These are phyloP conservation scores for Cutaneotrichosporon sp. DNA, from an alignment of 1,284 basidiomycete genomes.

Conservation along the genomic window DNA sequence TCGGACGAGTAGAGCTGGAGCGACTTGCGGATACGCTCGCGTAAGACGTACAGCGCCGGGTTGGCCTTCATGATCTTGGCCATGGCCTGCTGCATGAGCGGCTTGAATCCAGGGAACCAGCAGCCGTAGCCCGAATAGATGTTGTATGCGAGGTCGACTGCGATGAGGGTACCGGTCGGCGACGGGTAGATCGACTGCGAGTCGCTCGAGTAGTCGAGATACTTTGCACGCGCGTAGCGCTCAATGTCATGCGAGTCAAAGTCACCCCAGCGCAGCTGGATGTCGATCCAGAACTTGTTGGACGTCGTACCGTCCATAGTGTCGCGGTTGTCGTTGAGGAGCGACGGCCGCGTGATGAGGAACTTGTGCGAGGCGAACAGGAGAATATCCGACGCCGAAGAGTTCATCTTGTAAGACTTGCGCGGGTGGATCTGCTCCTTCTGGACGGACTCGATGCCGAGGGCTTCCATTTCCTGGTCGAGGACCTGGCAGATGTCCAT, in stretches of 20 bases:
- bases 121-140: constrained; percentile 99
- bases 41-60: constrained; percentile 94
- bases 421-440: constrained; percentile 70
- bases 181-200: constrained; percentile 98
- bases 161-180: constrained; percentile 96
- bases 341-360: constrained; percentile 95
- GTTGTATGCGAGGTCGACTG: constrained; percentile 96
- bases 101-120: constrained; percentile 99
- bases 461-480: constrained; percentile 95
- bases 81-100: constrained; percentile 97
- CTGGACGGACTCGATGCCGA: constrained; percentile 98
- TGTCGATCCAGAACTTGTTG: constrained; percentile 99
- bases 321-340: constrained; percentile 95
- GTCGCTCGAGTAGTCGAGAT: constrained; percentile 78
- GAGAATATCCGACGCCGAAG: constrained; percentile 86
- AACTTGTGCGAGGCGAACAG: constrained; percentile 98
- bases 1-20: constrained; percentile 98
- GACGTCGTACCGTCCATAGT: constrained; percentile 94
- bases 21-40: constrained; percentile 98
- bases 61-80: constrained; percentile 86
- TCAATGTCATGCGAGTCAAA: constrained; percentile 99
- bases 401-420: constrained; percentile 99
- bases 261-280: constrained; percentile 98
- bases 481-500: constrained; percentile 99
- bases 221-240: constrained; percentile 95